These are phyloP conservation scores for Pyrus pyrifolia DNA, from an alignment of 306 rosid genomes.

Conservation along the genomic window DNA sequence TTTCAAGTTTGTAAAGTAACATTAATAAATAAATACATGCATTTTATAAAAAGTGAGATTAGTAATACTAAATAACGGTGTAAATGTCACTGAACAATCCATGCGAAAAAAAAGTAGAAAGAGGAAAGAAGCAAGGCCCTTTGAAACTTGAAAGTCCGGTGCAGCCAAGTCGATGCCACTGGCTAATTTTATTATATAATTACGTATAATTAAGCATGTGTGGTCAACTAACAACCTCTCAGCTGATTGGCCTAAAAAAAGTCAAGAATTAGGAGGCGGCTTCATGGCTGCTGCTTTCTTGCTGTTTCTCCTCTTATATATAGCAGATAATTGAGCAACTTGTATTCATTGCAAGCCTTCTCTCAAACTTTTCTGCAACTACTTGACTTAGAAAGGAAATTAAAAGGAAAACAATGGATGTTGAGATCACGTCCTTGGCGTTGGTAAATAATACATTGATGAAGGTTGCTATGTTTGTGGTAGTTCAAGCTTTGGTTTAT, in stretches of 20 bases:
- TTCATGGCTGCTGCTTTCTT: neutral
- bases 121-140: neutral
- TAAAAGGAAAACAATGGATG: neutral
- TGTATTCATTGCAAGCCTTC: neutral
- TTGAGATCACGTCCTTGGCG: neutral
- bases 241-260: neutral
- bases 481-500: conserved; percentile 23
- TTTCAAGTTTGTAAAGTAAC: neutral
- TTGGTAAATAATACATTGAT: neutral
- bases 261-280: neutral
- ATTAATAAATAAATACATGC: too few relatives aligned
- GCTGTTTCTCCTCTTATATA: neutral
- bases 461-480: conserved; percentile 20
- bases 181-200: neutral
- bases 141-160: neutral
- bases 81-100: too few relatives aligned
- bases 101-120: neutral
- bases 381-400: neutral
- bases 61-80: too few relatives aligned
- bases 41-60: too few relatives aligned
- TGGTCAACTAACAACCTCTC: neutral
- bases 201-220: neutral
- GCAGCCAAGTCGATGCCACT: neutral
- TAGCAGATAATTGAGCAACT: neutral
- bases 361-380: neutral